A percentile compares a stretch with the other conserved stretches of the same genome.
phyloP scores from a whole-genome alignment of 1,284 basidiomycete genomes.

The Microbotryum scabiosae region DNA sequence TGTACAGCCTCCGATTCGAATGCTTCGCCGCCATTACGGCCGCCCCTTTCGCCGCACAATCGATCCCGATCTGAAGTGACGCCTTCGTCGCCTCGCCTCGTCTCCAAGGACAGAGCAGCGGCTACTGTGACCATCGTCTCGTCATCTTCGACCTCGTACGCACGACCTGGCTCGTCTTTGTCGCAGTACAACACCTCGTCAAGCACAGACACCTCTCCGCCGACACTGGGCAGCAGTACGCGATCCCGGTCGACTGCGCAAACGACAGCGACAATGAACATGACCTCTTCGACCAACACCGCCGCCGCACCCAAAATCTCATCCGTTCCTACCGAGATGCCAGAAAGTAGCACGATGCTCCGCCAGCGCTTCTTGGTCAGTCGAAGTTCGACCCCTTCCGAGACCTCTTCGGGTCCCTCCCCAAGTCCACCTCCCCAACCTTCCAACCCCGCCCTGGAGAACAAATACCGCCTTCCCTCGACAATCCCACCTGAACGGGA shows the following conservation, averaged over 20 bases:
- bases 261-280: no score
- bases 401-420: not conserved
- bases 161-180: slow-evolving; percentile 1
- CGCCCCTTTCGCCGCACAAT: slow-evolving; percentile 22
- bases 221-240: not conserved
- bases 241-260: no score
- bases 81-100: slow-evolving; percentile 24
- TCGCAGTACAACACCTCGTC: not conserved
- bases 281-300: no score
- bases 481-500: not conserved
- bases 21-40: slow-evolving; percentile 2
- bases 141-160: slow-evolving; percentile 1
- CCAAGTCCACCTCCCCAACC: not conserved
- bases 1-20: no score
- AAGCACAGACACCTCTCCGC: slow-evolving; percentile 1
- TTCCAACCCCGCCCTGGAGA: not conserved
- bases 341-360: slow-evolving; percentile 20
- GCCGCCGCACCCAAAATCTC: no score
- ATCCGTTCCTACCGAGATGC: not conserved
- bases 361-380: slow-evolving; percentile 22
- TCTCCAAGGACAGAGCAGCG: slow-evolving; percentile 7
- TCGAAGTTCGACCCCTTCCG: not conserved
- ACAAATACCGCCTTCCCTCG: not conserved
- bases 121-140: slow-evolving; percentile 20
- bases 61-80: slow-evolving; percentile 26